These are phyloP conservation scores for Phytophthora pluvialis DNA, from an alignment of 352 stramenopile species.

Conservation along the genomic window DNA sequence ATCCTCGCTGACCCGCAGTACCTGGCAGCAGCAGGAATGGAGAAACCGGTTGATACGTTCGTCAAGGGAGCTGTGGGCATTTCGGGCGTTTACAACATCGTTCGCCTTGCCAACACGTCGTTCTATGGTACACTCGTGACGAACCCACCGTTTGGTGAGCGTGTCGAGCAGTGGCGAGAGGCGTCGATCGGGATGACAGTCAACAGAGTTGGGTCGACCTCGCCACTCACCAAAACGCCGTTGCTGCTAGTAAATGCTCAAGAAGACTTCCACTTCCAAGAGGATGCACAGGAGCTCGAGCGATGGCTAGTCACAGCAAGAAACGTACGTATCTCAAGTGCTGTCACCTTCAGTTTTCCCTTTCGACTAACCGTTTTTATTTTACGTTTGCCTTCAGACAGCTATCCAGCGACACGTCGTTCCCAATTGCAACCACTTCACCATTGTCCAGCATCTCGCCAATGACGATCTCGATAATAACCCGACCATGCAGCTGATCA, in stretches of 20 bases:
- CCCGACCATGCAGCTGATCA: slow-evolving; percentile 55
- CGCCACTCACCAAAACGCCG: slow-evolving; percentile 57
- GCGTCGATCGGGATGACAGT: slow-evolving; percentile 63
- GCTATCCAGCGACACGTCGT: slow-evolving; percentile 54
- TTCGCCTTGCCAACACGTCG: slow-evolving; percentile 72
- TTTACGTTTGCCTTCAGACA: slow-evolving; percentile 22
- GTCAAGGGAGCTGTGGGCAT: slow-evolving; percentile 74
- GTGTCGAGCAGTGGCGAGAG: slow-evolving; percentile 71
- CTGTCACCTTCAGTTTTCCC: background rate
- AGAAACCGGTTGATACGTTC: slow-evolving; percentile 38
- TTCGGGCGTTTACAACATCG: slow-evolving; percentile 88
- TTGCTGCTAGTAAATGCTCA: slow-evolving; percentile 69
- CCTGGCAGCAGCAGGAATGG: slow-evolving; percentile 44
- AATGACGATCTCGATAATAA: slow-evolving; percentile 34
- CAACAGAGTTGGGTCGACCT: slow-evolving; percentile 40
- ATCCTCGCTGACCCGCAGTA: slow-evolving; percentile 64
- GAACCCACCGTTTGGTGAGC: slow-evolving; percentile 74
- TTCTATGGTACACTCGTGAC: slow-evolving; percentile 77
- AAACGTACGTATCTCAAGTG: slow-evolving; percentile 44
- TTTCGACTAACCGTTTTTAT: slow-evolving; percentile 8
- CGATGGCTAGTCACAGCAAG: slow-evolving; percentile 60
- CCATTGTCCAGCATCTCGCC: slow-evolving; percentile 69
- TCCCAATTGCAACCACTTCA: slow-evolving; percentile 72
- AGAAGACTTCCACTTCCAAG: slow-evolving; percentile 84
- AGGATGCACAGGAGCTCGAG: slow-evolving; percentile 72